Percentiles rank a stretch among this genome's conserved stretches.
These are phyloP conservation scores for Saccharomycopsis sp. DNA, from an alignment of 805 yeast species.

Conservation along the genomic window DNA sequence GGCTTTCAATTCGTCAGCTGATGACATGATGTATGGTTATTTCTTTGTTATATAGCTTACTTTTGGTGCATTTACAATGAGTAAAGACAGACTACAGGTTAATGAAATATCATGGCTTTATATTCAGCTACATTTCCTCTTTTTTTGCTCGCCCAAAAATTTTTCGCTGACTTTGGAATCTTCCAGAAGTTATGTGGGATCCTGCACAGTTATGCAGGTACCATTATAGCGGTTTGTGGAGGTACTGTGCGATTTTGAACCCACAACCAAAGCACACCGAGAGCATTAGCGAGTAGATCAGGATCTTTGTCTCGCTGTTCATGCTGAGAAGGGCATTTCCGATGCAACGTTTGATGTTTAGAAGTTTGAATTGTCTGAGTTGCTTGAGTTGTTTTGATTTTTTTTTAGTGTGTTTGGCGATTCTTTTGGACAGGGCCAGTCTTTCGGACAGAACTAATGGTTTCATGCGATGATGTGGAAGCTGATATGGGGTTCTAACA, in stretches of 20 bases:
- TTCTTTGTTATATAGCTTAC: no score
- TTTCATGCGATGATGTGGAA: neutral
- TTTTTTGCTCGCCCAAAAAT: neutral
- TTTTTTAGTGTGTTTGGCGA: no score
- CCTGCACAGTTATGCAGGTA: neutral
- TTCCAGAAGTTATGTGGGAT: neutral
- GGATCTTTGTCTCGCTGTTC: neutral
- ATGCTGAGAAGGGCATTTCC: neutral
- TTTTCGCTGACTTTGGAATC: neutral
- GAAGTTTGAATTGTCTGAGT: no score
- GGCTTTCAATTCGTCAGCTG: slow-evolving; percentile 48
- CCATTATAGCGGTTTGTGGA: neutral
- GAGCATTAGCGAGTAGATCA: neutral
- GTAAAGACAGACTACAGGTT: no score
- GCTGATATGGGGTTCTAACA: neutral
- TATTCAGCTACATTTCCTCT: neutral
- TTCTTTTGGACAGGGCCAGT: neutral
- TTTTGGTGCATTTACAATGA: no score
- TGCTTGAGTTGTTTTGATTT: no score
- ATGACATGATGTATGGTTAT: slow-evolving; percentile 9
- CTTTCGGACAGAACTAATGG: neutral
- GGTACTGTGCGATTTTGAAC: neutral
- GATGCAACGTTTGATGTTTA: neutral
- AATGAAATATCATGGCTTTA: no score
- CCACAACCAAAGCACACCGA: neutral